Base-by-base conservation (phyloP, 1,284 basidiomycete species). In the Laetiporus sulphureus region DNA sequence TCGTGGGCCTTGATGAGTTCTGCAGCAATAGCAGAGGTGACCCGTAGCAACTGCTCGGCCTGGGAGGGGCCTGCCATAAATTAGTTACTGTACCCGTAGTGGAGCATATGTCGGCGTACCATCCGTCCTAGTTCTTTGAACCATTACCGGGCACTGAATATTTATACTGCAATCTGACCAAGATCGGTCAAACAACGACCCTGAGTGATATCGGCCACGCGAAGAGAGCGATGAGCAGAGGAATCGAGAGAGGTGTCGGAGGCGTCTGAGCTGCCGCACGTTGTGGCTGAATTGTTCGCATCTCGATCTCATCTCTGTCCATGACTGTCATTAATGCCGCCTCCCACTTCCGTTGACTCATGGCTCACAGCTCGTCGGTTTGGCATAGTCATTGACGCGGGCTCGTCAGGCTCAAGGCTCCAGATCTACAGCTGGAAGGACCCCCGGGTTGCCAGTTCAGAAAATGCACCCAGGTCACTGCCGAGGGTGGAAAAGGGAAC, bases 371-470 rank as follows among this genome's bases (percentile, higher is more conserved):
- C 81, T 42, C 83, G 90, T 50, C 83, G 85, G 54, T 99, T 95
- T 66, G 94, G 92, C 38, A 82, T 99, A 48, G 91, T 99, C 44
- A 88, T 99, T 61, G 95, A 99, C 70, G 95, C 95, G 55, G 95
- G 95, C 50, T 96, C 92, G 58, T 97, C 93, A 10, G 95, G 95
- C 27, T 98, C 94, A 5, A 75, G 96, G 37, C 73, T 98, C 36
- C 94, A 96, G 65, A 91, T 99, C 52, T 99, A 99, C 70, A 93
- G 90, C 57, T 99, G 95, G 95, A 82, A 77, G 50, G 88, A 97
- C 61, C 81, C 91, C 15, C 73, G 77, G 40, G 62, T 66, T 4
- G 51, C 69, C 38, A 65, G 71, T 31, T 63, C 71, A 41, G 68
- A 68, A 40, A 56, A 62, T 12, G 67, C 74, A 3, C 66, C 68